These are phyloP conservation scores for Vigna unguiculata DNA, from an alignment of 306 rosid genomes.

Conservation along the genomic window DNA sequence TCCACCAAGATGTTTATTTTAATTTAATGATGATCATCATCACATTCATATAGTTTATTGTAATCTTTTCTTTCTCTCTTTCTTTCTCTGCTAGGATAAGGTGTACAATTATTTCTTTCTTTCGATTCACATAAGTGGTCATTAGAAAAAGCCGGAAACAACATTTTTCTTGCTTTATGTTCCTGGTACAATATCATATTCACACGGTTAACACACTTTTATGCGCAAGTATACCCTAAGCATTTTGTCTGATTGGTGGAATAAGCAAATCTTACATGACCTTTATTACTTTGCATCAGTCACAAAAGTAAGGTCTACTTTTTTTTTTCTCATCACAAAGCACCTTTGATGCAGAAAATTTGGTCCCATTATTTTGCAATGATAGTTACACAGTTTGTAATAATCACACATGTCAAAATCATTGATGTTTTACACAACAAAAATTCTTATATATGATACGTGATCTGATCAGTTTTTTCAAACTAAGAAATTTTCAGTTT, in stretches of 20 bases:
- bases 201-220: background rate
- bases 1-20: background rate
- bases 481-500: constrained; percentile 13
- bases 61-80: too few species aligned
- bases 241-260: constrained; percentile 11
- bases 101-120: too few species aligned
- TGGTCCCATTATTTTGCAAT: background rate
- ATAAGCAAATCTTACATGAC: background rate
- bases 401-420: constrained; percentile 31
- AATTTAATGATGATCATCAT: background rate
- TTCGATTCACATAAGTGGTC: too few species aligned
- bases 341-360: background rate
- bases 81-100: too few species aligned
- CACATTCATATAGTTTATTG: too few species aligned
- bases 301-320: background rate
- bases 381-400: background rate
- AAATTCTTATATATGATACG: constrained; percentile 12
- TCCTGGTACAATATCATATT: too few species aligned
- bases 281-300: background rate
- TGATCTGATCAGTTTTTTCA: background rate
- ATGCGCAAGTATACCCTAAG: background rate
- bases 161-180: too few species aligned
- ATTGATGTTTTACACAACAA: background rate
- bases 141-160: background rate
- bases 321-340: background rate